Evolutionary conservation across 495 filamentous ascomycete genomes (phyloP).

Genomic region (Amphirosellinia nigrospora): DNA sequence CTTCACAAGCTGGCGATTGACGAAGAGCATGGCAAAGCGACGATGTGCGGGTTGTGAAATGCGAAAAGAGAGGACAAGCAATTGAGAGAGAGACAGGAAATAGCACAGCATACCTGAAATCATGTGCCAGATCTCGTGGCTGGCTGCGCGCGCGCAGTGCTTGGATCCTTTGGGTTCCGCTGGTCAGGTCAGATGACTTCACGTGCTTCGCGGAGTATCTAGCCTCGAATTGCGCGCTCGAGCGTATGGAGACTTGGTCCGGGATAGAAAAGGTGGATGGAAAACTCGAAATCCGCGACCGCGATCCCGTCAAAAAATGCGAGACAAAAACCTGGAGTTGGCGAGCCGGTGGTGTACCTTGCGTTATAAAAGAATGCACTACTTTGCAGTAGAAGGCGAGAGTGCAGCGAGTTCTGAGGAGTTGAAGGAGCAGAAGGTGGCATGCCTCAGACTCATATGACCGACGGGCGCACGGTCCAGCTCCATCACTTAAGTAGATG

Average conservation of each 20-base stretch:
- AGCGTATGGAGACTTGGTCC: conserved; percentile 26
- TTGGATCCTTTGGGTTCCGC: conserved; percentile 37
- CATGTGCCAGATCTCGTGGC: conserved; percentile 43
- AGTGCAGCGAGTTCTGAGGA: conserved; percentile 25
- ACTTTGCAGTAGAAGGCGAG: conserved; percentile 33
- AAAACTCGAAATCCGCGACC: conserved; percentile 27
- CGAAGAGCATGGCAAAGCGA: conserved; percentile 11
- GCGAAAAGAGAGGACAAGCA: background rate
- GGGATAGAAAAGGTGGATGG: conserved; percentile 12
- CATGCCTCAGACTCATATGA: conserved; percentile 44
- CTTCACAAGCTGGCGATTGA: background rate
- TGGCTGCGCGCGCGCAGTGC: conserved; percentile 32
- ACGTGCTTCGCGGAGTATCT: conserved; percentile 42
- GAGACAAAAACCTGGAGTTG: background rate
- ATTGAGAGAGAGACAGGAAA: conserved; percentile 6
- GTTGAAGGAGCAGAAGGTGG: conserved; percentile 41
- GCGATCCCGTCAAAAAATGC: conserved; percentile 24
- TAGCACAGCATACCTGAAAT: conserved; percentile 36
- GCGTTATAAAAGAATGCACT: conserved; percentile 34
- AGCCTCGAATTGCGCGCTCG: conserved; percentile 38
- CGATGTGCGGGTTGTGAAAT: conserved; percentile 20
- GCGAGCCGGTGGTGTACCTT: conserved; percentile 22
- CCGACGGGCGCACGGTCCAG: conserved; percentile 40
- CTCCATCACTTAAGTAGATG: conserved; percentile 11
- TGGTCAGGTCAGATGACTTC: conserved; percentile 43